Percentiles rank a stretch among this genome's conserved stretches.
phyloP scores from a whole-genome alignment of 2,329 filamentous ascomycete species.

The Rachicladosporium sp. region DNA sequence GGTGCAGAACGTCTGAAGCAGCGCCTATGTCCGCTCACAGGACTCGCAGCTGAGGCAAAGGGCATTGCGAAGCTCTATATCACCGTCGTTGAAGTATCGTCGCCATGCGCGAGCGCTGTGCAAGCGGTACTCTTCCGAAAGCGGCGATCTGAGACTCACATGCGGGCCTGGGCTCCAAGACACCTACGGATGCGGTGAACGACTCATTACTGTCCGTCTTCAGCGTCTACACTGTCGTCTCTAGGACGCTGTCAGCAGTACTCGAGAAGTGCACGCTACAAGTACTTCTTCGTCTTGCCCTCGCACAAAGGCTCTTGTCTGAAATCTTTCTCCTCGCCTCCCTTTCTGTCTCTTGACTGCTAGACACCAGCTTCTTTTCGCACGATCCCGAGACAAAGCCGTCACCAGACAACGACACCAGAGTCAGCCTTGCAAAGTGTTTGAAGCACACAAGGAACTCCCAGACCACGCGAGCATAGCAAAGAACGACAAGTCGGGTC shows the following conservation, averaged over 20 bases:
- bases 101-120: constrained; percentile 5
- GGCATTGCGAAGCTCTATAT: constrained; percentile 10
- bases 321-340: constrained; percentile 14
- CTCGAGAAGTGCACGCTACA: constrained; percentile 14
- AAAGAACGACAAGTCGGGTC: constrained; percentile 13
- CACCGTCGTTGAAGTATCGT: constrained; percentile 1
- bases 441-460: constrained; percentile 14
- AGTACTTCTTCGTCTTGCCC: constrained; percentile 15
- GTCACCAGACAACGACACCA: constrained; percentile 15
- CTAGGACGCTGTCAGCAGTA: constrained; percentile 9
- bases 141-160: constrained; percentile 18
- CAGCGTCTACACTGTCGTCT: constrained; percentile 11
- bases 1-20: constrained; percentile 14
- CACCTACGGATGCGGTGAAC: constrained; percentile 22
- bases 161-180: constrained; percentile 18
- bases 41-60: constrained; percentile 12
- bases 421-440: constrained; percentile 9
- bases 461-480: constrained; percentile 11
- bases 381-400: constrained; percentile 20
- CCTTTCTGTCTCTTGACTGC: constrained; percentile 19
- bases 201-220: constrained; percentile 16
- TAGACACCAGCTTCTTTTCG: constrained; percentile 13
- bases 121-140: constrained; percentile 20
- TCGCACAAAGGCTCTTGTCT: constrained; percentile 24
- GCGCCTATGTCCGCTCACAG: constrained; percentile 13